phyloP scores from a whole-genome alignment of 495 filamentous ascomycete species.

The Aspergillus biplanus region DNA sequence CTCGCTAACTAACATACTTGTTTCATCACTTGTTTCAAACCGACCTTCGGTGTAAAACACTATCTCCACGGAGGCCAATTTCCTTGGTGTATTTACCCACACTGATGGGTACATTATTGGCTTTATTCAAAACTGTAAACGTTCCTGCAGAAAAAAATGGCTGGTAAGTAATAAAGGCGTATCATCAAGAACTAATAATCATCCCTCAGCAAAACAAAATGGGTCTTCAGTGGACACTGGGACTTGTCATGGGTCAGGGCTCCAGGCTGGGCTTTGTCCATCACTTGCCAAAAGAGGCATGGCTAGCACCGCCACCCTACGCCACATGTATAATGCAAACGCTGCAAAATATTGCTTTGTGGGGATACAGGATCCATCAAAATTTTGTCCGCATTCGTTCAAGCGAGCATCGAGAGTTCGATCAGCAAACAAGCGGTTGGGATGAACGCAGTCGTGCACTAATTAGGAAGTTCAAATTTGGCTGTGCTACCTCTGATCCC shows the following conservation, averaged over 20 bases:
- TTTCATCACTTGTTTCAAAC: not conserved
- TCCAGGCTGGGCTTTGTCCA: no score
- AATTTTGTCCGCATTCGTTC: slow-evolving; percentile 19
- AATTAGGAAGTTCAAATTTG: not conserved
- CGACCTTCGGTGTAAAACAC: not conserved
- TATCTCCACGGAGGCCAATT: not conserved
- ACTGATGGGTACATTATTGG: not conserved
- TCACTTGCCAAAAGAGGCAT: not conserved
- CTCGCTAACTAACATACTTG: not conserved
- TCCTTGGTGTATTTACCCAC: not conserved
- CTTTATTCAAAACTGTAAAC: not conserved
- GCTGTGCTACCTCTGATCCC: not conserved
- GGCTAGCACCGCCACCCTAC: slow-evolving; percentile 8
- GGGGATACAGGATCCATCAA: slow-evolving; percentile 9
- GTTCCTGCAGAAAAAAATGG: not conserved
- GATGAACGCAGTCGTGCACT: not conserved
- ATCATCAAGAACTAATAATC: not conserved
- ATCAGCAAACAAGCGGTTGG: not conserved
- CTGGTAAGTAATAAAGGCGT: not conserved
- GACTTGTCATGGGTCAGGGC: no score
- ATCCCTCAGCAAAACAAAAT: not conserved
- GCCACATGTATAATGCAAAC: slow-evolving; percentile 24
- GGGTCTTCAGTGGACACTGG: not conserved
- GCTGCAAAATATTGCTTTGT: slow-evolving; percentile 18
- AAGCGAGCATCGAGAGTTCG: not conserved